Evolutionary conservation across 1,139 yeast genomes (phyloP).

Genomic region (Yamadazyma trypodendri): DNA sequence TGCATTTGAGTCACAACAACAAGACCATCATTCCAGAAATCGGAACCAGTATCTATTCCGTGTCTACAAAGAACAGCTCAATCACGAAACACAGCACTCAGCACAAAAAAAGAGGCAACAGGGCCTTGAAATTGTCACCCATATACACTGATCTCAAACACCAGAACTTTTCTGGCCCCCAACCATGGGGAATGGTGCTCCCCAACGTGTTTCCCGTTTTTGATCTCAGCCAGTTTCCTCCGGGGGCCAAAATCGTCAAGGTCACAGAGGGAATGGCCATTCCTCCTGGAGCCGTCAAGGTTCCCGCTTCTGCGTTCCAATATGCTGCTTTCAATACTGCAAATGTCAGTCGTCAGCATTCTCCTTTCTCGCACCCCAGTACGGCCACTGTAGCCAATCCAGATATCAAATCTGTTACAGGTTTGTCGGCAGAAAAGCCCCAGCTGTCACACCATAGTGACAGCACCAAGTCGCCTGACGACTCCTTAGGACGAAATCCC

Average conservation of each 20-base stretch:
- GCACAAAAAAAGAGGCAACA: too few relatives aligned
- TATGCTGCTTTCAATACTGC: not conserved
- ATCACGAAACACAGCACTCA: not conserved
- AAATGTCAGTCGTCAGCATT: too few relatives aligned
- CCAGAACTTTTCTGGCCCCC: not conserved
- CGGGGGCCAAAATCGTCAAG: conserved; percentile 18
- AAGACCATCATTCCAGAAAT: not conserved
- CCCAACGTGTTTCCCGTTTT: conserved; percentile 2
- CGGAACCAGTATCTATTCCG: not conserved
- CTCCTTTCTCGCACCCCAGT: too few relatives aligned
- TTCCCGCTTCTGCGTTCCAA: conserved; percentile 3
- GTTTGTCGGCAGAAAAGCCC: too few relatives aligned
- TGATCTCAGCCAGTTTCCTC: conserved; percentile 10
- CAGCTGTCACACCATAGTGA: not conserved
- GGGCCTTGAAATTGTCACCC: too few relatives aligned
- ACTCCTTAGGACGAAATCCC: not conserved
- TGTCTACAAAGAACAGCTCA: not conserved
- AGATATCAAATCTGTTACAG: too few relatives aligned
- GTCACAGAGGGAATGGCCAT: conserved; percentile 25
- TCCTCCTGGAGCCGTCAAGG: conserved; percentile 3
- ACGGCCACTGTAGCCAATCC: too few relatives aligned
- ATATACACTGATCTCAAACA: too few relatives aligned
- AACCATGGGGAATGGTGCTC: not conserved
- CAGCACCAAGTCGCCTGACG: conserved; percentile 1
- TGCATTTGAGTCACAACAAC: conserved; percentile 5